These are phyloP conservation scores for Wilhelminamyces savonicus DNA, from an alignment of 805 yeast species.

Conservation along the genomic window DNA sequence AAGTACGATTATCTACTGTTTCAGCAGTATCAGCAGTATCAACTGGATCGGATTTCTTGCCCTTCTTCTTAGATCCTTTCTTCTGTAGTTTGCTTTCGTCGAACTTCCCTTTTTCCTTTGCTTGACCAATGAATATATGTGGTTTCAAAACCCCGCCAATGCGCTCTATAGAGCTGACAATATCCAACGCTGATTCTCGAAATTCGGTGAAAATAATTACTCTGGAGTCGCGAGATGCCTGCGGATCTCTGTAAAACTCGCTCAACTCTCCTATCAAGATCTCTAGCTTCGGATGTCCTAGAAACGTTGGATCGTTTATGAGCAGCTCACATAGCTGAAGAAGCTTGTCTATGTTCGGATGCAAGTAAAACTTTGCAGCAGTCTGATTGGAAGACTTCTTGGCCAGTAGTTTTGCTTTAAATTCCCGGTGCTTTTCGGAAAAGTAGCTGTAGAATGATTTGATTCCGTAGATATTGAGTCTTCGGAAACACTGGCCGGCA, in stretches of 20 bases:
- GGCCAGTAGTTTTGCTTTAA: conserved; percentile 48
- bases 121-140: conserved; percentile 90
- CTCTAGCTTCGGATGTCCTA: conserved; percentile 72
- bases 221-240: conserved; percentile 45
- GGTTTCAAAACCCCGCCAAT: conserved; percentile 39
- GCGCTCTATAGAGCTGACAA: conserved; percentile 58
- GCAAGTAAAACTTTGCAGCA: conserved; percentile 56
- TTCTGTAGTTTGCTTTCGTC: conserved; percentile 47
- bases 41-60: conserved; percentile 17
- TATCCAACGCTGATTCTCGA: conserved; percentile 86
- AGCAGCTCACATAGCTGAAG: conserved; percentile 39
- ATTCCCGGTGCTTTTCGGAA: conserved; percentile 49
- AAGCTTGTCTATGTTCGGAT: conserved; percentile 41
- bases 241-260: conserved; percentile 42
- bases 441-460: conserved; percentile 68
- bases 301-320: conserved; percentile 28
- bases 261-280: conserved; percentile 50
- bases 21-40: conserved; percentile 12
- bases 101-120: conserved; percentile 65
- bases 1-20: conserved; percentile 16
- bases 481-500: conserved; percentile 63
- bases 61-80: conserved; percentile 30
- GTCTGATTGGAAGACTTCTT: conserved; percentile 58
- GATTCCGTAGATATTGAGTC: conserved; percentile 78
- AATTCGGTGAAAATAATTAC: conserved; percentile 85